These are phyloP conservation scores for Linnemannia hyalina DNA, from an alignment of 192 early-diverging fungal species.

Conservation along the genomic window DNA sequence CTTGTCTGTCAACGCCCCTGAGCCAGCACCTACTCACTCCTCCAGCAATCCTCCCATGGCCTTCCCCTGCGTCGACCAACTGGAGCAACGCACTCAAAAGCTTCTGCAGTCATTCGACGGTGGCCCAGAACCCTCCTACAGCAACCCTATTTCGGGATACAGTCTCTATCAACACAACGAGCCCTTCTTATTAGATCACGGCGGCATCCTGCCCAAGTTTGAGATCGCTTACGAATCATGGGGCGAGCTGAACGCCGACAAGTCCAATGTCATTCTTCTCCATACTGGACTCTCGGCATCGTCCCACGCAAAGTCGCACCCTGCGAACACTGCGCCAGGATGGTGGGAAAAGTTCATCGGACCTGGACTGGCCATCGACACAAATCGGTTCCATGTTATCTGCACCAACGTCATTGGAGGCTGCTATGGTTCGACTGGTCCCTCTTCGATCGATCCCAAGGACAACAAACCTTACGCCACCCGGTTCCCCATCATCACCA, in stretches of 20 bases:
- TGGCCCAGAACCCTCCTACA: constrained; percentile 87
- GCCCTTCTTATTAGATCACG: constrained; percentile 85
- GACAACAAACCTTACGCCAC: constrained; percentile 86
- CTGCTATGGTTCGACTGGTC: constrained; percentile 97
- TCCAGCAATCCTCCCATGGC: constrained; percentile 74
- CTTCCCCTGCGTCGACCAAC: constrained; percentile 82
- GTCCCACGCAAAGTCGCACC: constrained; percentile 92
- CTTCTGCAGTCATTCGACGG: constrained; percentile 67
- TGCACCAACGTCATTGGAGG: constrained; percentile 98
- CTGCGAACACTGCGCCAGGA: constrained; percentile 79
- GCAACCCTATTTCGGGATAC: constrained; percentile 85
- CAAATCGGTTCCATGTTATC: constrained; percentile 94
- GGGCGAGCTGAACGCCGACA: constrained; percentile 87
- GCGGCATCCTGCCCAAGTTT: constrained; percentile 82
- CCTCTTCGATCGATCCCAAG: constrained; percentile 83
- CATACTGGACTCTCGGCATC: constrained; percentile 95
- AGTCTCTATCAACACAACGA: constrained; percentile 68
- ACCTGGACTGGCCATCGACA: constrained; percentile 92
- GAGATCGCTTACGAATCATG: constrained; percentile 97
- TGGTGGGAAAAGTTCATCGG: constrained; percentile 99
- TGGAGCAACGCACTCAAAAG: constrained; percentile 68
- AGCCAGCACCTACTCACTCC: constrained; percentile 24
- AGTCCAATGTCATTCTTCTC: constrained; percentile 90
- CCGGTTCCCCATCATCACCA: constrained; percentile 90
- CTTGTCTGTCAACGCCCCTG: constrained; percentile 29